Conservation (phyloP, 208 protist species). For the Trypanosomatidae sp. region DNA sequence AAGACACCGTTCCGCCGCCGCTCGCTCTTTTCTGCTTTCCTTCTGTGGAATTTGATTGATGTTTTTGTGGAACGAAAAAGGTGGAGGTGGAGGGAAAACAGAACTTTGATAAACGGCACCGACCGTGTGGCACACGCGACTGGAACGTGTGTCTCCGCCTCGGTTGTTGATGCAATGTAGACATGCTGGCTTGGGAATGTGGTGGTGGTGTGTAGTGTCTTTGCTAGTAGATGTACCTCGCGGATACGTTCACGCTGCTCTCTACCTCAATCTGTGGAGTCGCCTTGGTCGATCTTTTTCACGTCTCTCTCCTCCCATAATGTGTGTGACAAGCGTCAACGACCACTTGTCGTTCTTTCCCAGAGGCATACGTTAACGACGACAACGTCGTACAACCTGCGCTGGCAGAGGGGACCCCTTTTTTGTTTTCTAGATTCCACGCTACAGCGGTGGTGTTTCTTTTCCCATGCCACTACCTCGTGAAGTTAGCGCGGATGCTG, state of each 20-base stretch:
- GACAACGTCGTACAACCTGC: not conserved
- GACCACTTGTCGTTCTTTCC: not conserved
- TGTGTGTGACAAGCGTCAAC: not conserved
- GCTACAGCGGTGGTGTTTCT: not conserved
- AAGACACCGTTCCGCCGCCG: not conserved
- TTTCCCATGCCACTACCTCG: constrained; percentile 12
- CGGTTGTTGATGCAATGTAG: not conserved
- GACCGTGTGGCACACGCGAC: not conserved
- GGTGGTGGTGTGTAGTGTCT: not conserved
- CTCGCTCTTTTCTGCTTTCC: not conserved
- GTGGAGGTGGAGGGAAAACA: not conserved
- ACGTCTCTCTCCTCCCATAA: not conserved
- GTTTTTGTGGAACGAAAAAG: not conserved
- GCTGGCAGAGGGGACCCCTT: not conserved
- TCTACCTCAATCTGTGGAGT: not conserved
- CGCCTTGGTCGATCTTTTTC: not conserved
- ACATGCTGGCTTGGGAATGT: not conserved
- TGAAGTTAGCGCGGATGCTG: not conserved
- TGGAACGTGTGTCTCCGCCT: not conserved
- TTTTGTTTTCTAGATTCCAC: not conserved
- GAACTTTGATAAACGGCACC: not conserved
- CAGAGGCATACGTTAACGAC: not conserved
- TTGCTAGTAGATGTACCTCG: not conserved
- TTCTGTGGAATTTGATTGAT: not conserved
- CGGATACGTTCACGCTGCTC: not conserved